These are phyloP conservation scores for Phoma herbarum DNA, from an alignment of 2,329 filamentous ascomycete species.

Conservation along the genomic window DNA sequence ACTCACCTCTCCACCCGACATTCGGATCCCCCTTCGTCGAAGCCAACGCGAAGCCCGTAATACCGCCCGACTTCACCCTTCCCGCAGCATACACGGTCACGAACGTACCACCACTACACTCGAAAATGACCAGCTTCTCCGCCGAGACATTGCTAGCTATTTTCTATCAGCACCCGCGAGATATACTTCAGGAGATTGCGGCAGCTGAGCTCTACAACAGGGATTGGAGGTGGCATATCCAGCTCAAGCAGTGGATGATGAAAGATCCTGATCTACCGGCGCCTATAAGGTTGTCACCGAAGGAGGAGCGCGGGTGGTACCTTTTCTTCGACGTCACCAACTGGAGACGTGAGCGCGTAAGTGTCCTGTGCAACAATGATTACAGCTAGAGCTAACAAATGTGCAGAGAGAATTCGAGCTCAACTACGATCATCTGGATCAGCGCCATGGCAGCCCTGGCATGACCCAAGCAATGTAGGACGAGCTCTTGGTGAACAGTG, in stretches of 20 bases:
- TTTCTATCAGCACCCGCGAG: conserved; percentile 73
- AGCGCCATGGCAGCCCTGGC: conserved; percentile 50
- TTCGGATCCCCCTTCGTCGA: conserved; percentile 71
- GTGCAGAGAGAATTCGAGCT: conserved; percentile 60
- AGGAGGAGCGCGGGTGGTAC: conserved; percentile 62
- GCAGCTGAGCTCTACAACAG: conserved; percentile 66
- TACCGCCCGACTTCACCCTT: conserved; percentile 68
- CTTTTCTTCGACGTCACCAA: conserved; percentile 64
- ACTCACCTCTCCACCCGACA: conserved; percentile 67
- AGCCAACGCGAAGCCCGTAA: conserved; percentile 64
- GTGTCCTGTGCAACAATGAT: conserved; percentile 6
- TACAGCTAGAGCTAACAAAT: conserved; percentile 24
- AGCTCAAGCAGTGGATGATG: conserved; percentile 64
- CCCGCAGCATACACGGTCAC: conserved; percentile 71
- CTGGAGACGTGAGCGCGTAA: conserved; percentile 61
- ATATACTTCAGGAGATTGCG: conserved; percentile 71
- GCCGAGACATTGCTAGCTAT: conserved; percentile 74
- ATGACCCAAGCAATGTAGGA: conserved; percentile 41
- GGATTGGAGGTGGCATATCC: conserved; percentile 65
- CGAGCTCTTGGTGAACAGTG: background rate
- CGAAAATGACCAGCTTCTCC: conserved; percentile 66
- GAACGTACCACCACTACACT: conserved; percentile 69
- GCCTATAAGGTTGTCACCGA: conserved; percentile 56
- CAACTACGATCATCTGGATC: conserved; percentile 62
- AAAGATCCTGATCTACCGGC: conserved; percentile 58